A percentile compares a stretch with the other conserved stretches of the same genome.
Evolutionary conservation across 441 rosid genomes (phyloP).

Genomic region (Aleurites moluccanus): DNA sequence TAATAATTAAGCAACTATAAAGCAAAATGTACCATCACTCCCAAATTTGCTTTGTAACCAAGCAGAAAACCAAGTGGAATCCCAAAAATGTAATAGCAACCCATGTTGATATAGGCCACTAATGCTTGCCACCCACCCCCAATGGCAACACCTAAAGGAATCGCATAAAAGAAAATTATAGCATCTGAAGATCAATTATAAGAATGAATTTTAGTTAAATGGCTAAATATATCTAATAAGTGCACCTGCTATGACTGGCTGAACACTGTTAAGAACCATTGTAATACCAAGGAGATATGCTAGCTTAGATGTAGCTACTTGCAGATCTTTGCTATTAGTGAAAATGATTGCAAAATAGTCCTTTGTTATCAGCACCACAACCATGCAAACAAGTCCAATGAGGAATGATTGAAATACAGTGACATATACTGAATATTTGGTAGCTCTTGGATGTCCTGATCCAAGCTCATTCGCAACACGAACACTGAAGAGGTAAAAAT

Average conservation of each 20-base stretch:
- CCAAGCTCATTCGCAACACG: constrained; percentile 90
- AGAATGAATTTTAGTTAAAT: too few species aligned
- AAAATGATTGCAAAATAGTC: constrained; percentile 59
- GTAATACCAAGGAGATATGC: constrained; percentile 71
- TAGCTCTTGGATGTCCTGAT: constrained; percentile 57
- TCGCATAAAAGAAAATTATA: neutral
- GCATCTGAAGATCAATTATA: too few species aligned
- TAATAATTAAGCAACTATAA: too few species aligned
- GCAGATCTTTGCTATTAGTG: constrained; percentile 56
- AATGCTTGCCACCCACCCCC: constrained; percentile 90
- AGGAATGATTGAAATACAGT: constrained; percentile 54
- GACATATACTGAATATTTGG: constrained; percentile 68
- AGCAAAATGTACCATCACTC: constrained; percentile 50
- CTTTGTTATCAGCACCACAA: constrained; percentile 45
- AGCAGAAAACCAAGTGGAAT: constrained; percentile 71
- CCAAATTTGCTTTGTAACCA: constrained; percentile 58
- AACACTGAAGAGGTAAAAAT: constrained; percentile 37
- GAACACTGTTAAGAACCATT: constrained; percentile 83
- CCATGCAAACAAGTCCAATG: constrained; percentile 67
- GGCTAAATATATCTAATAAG: neutral
- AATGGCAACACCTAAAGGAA: constrained; percentile 66
- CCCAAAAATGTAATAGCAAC: constrained; percentile 69
- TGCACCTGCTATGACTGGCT: constrained; percentile 75
- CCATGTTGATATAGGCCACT: constrained; percentile 78
- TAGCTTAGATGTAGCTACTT: constrained; percentile 51